phyloP scores from a whole-genome alignment of 2,329 filamentous ascomycete genomes.

The Fusarium chuoi region DNA sequence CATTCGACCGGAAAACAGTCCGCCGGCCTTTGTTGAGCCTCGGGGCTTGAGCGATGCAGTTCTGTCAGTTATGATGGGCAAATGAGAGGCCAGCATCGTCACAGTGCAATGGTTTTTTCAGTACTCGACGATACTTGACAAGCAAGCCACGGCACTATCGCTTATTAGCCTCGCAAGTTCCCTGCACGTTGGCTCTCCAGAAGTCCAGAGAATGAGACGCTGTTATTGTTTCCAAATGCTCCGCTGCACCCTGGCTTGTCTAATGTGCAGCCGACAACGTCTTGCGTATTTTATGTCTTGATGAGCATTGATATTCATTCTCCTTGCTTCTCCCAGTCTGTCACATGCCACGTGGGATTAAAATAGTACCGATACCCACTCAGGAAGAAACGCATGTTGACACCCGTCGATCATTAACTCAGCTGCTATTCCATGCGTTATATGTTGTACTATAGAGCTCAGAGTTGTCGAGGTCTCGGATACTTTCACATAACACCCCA shows the following conservation, averaged over 20 bases:
- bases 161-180: conserved; percentile 35
- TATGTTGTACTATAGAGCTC: background rate
- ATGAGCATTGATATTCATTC: conserved; percentile 10
- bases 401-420: conserved; percentile 25
- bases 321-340: conserved; percentile 29
- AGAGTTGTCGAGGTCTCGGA: background rate
- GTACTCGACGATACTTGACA: conserved; percentile 40
- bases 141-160: conserved; percentile 33
- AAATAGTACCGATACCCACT: conserved; percentile 24
- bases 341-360: conserved; percentile 43
- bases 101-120: conserved; percentile 41
- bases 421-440: background rate
- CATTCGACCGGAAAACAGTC: conserved; percentile 24
- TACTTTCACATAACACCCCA: conserved; percentile 3
- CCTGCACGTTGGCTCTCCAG: conserved; percentile 12
- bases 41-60: conserved; percentile 23
- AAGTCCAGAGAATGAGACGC: conserved; percentile 11
- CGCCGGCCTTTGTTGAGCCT: conserved; percentile 14
- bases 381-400: conserved; percentile 10
- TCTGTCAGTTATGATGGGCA: conserved; percentile 38
- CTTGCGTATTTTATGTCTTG: background rate
- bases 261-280: background rate
- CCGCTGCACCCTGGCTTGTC: background rate
- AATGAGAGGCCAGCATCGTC: conserved; percentile 32
- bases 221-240: background rate